phyloP scores from a whole-genome alignment of 495 filamentous ascomycete species.

The Aspergillus bridgeri region DNA sequence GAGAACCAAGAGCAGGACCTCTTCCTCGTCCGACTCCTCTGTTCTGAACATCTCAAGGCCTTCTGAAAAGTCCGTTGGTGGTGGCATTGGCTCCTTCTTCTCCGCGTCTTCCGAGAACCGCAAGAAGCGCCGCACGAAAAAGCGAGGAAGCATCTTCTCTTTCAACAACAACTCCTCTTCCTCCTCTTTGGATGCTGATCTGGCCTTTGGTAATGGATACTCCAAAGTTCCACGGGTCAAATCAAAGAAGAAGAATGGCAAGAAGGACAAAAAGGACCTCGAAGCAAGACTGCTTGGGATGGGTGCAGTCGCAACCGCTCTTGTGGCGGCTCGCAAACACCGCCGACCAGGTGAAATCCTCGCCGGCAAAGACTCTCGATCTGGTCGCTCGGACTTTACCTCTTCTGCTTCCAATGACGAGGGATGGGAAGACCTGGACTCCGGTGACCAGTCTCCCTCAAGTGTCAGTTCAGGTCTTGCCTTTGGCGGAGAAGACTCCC shows the following conservation, averaged over 20 bases:
- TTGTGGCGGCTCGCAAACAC: constrained; percentile 38
- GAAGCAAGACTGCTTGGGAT: constrained; percentile 55
- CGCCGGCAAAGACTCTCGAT: constrained; percentile 37
- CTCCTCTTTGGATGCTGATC: constrained; percentile 54
- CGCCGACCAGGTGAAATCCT: constrained; percentile 40
- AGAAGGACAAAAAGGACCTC: constrained; percentile 45
- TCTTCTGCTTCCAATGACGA: constrained; percentile 45
- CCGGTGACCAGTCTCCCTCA: constrained; percentile 46
- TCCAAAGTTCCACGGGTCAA: constrained; percentile 31
- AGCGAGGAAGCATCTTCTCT: constrained; percentile 54
- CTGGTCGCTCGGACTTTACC: constrained; percentile 26
- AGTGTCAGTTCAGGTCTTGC: constrained; percentile 55
- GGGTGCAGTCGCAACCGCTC: constrained; percentile 53
- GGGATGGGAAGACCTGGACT: constrained; percentile 60
- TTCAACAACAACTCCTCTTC: constrained; percentile 55
- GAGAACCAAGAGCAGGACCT: constrained; percentile 28
- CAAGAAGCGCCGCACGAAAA: constrained; percentile 39
- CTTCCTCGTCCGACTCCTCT: constrained; percentile 36
- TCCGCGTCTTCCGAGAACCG: constrained; percentile 47
- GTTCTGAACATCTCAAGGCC: constrained; percentile 32
- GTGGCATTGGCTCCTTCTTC: constrained; percentile 46
- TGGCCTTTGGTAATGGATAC: constrained; percentile 46
- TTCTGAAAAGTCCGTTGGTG: constrained; percentile 24
- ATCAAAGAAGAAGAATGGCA: constrained; percentile 28
- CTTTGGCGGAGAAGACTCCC: constrained; percentile 47